These are phyloP conservation scores for Rubia balearica DNA, from an alignment of 305 asterid genomes.

Conservation along the genomic window DNA sequence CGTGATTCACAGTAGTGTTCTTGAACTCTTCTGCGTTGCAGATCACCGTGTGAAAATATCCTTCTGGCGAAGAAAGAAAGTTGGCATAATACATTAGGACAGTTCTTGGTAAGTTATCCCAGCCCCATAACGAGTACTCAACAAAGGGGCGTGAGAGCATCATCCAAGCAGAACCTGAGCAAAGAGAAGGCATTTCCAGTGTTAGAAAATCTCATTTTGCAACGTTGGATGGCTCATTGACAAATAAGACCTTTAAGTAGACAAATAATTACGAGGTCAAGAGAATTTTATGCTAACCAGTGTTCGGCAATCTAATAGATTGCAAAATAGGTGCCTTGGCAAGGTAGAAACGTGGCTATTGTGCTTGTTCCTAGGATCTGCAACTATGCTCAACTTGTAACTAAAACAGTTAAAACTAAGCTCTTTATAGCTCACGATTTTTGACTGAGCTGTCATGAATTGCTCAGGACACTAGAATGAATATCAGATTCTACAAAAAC, in stretches of 20 bases:
- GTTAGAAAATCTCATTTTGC: conserved; percentile 6
- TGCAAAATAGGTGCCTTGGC: neutral
- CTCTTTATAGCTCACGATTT: neutral
- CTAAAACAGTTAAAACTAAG: neutral
- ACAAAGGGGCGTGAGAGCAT: conserved; percentile 69
- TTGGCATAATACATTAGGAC: conserved; percentile 62
- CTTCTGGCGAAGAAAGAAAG: conserved; percentile 71
- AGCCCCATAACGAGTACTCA: conserved; percentile 60
- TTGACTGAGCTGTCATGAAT: neutral
- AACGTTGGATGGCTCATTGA: neutral
- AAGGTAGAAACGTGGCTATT: neutral
- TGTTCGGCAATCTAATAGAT: neutral
- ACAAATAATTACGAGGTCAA: neutral
- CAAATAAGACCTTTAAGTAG: neutral
- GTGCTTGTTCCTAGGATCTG: neutral
- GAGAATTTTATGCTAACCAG: neutral
- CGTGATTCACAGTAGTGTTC: conserved; percentile 65
- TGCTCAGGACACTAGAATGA: neutral
- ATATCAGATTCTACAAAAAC: neutral
- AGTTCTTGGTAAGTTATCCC: conserved; percentile 63
- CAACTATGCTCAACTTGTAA: neutral
- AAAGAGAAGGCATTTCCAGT: conserved; percentile 1
- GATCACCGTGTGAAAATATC: conserved; percentile 55
- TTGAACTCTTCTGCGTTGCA: conserved; percentile 51
- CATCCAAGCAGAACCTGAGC: conserved; percentile 74